phyloP scores from a whole-genome alignment of 768 basidiomycete species.

The Exsudoporus frostii region DNA sequence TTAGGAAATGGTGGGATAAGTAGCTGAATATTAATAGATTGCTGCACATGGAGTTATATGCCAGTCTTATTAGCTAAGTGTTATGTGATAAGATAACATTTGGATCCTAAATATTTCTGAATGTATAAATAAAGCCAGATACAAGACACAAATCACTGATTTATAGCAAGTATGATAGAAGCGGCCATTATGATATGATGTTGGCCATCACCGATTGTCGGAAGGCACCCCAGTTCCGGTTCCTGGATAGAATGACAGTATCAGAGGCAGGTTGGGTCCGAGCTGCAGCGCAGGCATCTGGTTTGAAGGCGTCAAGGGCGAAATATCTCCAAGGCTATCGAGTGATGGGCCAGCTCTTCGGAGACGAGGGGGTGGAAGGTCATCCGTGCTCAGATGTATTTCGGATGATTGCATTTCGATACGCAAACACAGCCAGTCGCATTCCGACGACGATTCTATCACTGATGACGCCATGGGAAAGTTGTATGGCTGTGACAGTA shows the following conservation, averaged over 20 bases:
- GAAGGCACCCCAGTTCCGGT: neutral
- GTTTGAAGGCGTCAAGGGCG: neutral
- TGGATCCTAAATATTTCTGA: too few species aligned
- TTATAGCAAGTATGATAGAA: neutral
- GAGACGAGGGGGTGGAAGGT: neutral
- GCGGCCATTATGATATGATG: neutral
- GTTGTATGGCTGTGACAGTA: neutral
- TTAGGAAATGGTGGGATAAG: too few species aligned
- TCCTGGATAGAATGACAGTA: neutral
- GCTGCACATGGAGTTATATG: too few species aligned
- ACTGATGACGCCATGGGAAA: conserved; percentile 1
- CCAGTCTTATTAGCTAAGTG: too few species aligned
- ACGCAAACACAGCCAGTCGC: neutral
- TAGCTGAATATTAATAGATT: too few species aligned
- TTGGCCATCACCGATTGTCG: neutral
- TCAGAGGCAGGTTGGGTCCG: neutral
- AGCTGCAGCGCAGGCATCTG: neutral
- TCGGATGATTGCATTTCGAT: neutral
- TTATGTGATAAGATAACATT: too few species aligned
- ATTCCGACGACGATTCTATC: neutral
- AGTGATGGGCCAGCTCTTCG: neutral
- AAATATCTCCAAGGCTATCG: neutral
- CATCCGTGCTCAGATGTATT: too few species aligned
- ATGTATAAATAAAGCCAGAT: too few species aligned
- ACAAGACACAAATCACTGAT: too few species aligned